A percentile compares a stretch with the other conserved stretches of the same genome.
Evolutionary conservation across 345 rosid genomes (phyloP).

Genomic region (Rubroshorea leprosula): DNA sequence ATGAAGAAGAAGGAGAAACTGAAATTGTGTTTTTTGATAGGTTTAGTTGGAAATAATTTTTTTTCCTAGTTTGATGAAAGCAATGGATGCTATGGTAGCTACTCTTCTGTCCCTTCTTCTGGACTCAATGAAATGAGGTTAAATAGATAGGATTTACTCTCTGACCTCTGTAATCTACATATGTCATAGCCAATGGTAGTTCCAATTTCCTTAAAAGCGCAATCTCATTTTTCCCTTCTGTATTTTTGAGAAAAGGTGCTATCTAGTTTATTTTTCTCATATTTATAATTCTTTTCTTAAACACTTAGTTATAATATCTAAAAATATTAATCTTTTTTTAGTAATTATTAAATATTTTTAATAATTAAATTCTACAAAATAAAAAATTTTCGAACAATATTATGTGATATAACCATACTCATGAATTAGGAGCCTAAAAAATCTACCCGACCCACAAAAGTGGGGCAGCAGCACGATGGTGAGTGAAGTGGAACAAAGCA

Average conservation of each 20-base stretch:
- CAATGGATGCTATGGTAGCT: neutral
- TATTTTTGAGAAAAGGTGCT: too few species aligned
- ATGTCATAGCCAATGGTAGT: neutral
- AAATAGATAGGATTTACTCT: neutral
- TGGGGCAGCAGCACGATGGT: too few species aligned
- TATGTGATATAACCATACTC: too few species aligned
- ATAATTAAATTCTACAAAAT: too few species aligned
- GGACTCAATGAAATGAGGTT: constrained; percentile 16
- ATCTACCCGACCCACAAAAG: too few species aligned
- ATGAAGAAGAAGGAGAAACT: neutral
- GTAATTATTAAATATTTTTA: too few species aligned
- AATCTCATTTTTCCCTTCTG: neutral
- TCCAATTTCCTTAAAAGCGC: neutral
- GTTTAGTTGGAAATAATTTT: constrained; percentile 16
- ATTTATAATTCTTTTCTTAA: too few species aligned
- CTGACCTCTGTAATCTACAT: constrained; percentile 1
- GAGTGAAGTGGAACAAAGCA: neutral
- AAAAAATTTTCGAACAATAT: too few species aligned
- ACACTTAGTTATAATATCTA: neutral
- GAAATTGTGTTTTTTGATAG: constrained; percentile 21
- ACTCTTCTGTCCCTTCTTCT: constrained; percentile 23
- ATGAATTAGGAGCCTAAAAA: too few species aligned
- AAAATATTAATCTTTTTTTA: too few species aligned
- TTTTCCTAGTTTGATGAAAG: neutral
- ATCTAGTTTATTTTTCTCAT: too few species aligned